Conservation (phyloP, 768 basidiomycete species). For the Rubroboletus satanas region DNA sequence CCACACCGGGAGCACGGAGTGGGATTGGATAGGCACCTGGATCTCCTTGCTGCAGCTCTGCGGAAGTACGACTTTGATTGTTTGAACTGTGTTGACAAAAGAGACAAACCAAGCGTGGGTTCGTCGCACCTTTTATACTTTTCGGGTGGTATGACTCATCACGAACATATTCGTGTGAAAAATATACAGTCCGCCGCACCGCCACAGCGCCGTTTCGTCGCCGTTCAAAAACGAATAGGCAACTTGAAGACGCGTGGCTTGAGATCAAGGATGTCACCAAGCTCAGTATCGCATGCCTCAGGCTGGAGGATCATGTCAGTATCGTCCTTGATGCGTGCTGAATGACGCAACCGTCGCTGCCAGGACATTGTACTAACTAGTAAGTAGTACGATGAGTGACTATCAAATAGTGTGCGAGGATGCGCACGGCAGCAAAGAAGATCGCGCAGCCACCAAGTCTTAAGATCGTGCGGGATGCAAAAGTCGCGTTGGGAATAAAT, state of each 20-base stretch:
- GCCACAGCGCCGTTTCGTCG: too few relatives aligned
- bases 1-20: background rate
- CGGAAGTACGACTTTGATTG: background rate
- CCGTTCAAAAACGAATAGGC: too few relatives aligned
- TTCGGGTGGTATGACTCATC: background rate
- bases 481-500: too few relatives aligned
- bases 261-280: slow-evolving; percentile 86
- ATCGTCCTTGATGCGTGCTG: slow-evolving; percentile 96
- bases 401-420: too few relatives aligned
- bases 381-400: too few relatives aligned
- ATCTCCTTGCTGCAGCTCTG: background rate
- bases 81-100: background rate
- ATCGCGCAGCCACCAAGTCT: too few relatives aligned
- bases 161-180: too few relatives aligned
- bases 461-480: too few relatives aligned
- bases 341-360: slow-evolving; percentile 65
- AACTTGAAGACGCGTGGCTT: slow-evolving; percentile 42
- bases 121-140: background rate
- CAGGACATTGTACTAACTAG: slow-evolving; percentile 87
- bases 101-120: background rate
- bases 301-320: slow-evolving; percentile 71
- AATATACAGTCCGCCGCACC: too few relatives aligned
- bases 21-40: slow-evolving; percentile 21
- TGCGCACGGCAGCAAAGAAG: too few relatives aligned
- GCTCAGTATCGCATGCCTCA: slow-evolving; percentile 72